Percentiles rank a stretch among this genome's conserved stretches.
These are phyloP conservation scores for Polyporus tsugae DNA, from an alignment of 1,284 basidiomycete species.

Conservation along the genomic window DNA sequence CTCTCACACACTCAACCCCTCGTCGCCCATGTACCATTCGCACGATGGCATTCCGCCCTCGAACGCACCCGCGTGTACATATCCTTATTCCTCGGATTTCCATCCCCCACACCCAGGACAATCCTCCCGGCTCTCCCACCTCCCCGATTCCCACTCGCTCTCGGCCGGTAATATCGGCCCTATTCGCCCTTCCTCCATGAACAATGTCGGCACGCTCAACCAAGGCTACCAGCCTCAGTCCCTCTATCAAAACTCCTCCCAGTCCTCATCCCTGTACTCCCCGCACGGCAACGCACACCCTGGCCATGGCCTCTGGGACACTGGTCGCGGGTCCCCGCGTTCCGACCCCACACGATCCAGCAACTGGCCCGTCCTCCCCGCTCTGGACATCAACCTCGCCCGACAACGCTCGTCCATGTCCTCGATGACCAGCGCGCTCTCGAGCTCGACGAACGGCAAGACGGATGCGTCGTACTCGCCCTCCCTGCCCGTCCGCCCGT, in stretches of 20 bases:
- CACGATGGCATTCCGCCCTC: slow-evolving; percentile 19
- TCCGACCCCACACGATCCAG: slow-evolving; percentile 32
- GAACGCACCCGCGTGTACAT: slow-evolving; percentile 28
- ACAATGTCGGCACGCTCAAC: slow-evolving; percentile 26
- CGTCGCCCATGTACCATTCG: slow-evolving; percentile 30
- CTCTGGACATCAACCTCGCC: slow-evolving; percentile 39
- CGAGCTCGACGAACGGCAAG: slow-evolving; percentile 20
- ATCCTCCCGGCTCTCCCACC: slow-evolving; percentile 22
- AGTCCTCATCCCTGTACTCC: slow-evolving; percentile 21
- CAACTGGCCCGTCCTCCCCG: slow-evolving; percentile 41
- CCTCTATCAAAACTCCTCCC: slow-evolving; percentile 21
- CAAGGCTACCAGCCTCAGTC: slow-evolving; percentile 28
- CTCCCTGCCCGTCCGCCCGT: slow-evolving; percentile 39
- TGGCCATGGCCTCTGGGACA: slow-evolving; percentile 36
- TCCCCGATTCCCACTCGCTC: slow-evolving; percentile 23
- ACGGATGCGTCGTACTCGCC: slow-evolving; percentile 39
- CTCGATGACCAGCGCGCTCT: slow-evolving; percentile 12
- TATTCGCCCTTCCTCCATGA: slow-evolving; percentile 34
- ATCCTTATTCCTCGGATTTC: slow-evolving; percentile 34
- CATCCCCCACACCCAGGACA: slow-evolving; percentile 27
- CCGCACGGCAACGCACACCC: slow-evolving; percentile 14
- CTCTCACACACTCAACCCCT: slow-evolving; percentile 28
- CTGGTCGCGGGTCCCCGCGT: slow-evolving; percentile 23
- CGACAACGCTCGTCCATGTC: slow-evolving; percentile 33
- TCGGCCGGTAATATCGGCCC: slow-evolving; percentile 20